A percentile compares a stretch with the other conserved stretches of the same genome.
Evolutionary conservation across 164 flowering plant genomes (phyloP).

Genomic region (Cinnamomum micranthum): DNA sequence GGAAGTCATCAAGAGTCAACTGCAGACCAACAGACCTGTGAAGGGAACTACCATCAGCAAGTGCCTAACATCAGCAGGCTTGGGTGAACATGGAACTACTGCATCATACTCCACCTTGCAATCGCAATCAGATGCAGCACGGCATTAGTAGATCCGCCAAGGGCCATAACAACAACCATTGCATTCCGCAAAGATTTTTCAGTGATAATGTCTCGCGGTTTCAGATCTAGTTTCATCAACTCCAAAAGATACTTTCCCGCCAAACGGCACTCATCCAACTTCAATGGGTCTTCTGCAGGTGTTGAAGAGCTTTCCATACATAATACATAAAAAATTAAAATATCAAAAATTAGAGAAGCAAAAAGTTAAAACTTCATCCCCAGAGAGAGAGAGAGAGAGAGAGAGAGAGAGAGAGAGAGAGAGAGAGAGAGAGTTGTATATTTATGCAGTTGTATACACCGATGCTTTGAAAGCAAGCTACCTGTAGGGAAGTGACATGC

Average conservation of each 20-base stretch:
- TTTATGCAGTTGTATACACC: background rate
- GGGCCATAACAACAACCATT: conserved; percentile 96
- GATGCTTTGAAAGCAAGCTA: conserved; percentile 15
- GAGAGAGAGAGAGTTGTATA: too few species aligned
- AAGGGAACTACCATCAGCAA: conserved; percentile 17
- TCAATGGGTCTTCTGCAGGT: conserved; percentile 95
- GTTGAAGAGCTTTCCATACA: conserved; percentile 69
- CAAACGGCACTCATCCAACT: conserved; percentile 84
- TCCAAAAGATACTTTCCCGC: conserved; percentile 85
- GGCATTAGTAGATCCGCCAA: conserved; percentile 98
- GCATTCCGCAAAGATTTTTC: conserved; percentile 80
- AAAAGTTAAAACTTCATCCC: background rate
- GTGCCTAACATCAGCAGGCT: background rate
- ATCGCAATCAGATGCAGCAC: conserved; percentile 95
- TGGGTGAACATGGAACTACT: background rate
- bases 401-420: too few species aligned
- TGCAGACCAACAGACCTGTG: conserved; percentile 91
- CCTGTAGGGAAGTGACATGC: conserved; percentile 98
- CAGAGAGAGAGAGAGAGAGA: background rate
- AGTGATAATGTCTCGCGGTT: conserved; percentile 92
- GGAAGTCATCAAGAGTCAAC: conserved; percentile 88
- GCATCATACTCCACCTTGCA: conserved; percentile 56
- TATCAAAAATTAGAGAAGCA: background rate
- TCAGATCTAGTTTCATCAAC: conserved; percentile 77
- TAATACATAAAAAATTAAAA: background rate